These are phyloP conservation scores for Neurospora cerealis DNA, from an alignment of 495 filamentous ascomycete species.

Conservation along the genomic window DNA sequence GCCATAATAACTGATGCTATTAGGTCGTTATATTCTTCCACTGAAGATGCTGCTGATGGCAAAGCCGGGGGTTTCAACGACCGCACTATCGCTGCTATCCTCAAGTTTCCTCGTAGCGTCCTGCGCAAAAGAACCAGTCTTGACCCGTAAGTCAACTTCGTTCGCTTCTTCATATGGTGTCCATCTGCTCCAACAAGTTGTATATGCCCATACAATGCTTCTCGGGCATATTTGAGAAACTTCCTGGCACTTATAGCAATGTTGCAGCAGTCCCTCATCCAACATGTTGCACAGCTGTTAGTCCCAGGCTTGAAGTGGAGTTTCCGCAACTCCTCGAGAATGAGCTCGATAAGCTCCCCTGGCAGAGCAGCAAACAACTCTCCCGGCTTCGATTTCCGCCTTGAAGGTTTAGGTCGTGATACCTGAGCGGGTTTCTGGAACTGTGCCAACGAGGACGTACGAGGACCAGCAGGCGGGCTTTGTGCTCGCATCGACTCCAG, in stretches of 20 bases:
- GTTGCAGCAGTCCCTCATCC: constrained; percentile 62
- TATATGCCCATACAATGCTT: constrained; percentile 60
- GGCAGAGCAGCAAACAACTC: constrained; percentile 47
- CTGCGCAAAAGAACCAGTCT: constrained; percentile 66
- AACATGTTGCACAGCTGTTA: constrained; percentile 61
- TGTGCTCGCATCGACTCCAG: constrained; percentile 26
- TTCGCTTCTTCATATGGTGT: constrained; percentile 53
- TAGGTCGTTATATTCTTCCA: constrained; percentile 57
- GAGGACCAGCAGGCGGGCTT: constrained; percentile 2
- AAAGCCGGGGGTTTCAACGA: constrained; percentile 65
- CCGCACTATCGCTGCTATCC: constrained; percentile 61
- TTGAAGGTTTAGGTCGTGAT: constrained; percentile 1
- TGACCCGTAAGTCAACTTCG: constrained; percentile 54
- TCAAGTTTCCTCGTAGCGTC: constrained; percentile 60
- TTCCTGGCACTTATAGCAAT: constrained; percentile 56
- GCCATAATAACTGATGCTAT: constrained; percentile 74
- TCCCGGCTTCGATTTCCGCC: constrained; percentile 26
- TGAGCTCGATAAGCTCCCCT: constrained; percentile 46
- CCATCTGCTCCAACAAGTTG: constrained; percentile 62
- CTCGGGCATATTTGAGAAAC: constrained; percentile 57
- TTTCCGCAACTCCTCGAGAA: constrained; percentile 37
- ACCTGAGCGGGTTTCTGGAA: constrained; percentile 19
- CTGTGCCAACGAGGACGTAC: constrained; percentile 1
- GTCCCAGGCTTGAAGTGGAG: constrained; percentile 33
- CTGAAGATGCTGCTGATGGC: constrained; percentile 36